phyloP scores from a whole-genome alignment of 2,329 filamentous ascomycete genomes.

The Aspergillus luchuensis region DNA sequence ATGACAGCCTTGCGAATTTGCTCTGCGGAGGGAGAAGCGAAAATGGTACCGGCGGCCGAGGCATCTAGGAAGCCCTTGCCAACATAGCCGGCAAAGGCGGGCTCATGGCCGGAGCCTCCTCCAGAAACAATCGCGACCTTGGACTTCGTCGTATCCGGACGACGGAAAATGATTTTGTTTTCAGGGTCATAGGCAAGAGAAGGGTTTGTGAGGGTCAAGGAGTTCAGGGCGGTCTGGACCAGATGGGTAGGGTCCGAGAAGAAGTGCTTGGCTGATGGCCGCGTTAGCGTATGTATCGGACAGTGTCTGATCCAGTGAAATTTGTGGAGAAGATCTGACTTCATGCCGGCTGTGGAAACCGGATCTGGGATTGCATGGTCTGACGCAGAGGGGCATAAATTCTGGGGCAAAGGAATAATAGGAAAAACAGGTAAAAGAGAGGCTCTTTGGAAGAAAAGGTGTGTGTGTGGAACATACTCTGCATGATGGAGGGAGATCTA shows the following conservation, averaged over 20 bases:
- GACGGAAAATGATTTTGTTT: slow-evolving; percentile 82
- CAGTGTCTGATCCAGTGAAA: slow-evolving; percentile 4
- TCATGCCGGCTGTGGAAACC: slow-evolving; percentile 12
- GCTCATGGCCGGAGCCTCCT: slow-evolving; percentile 88
- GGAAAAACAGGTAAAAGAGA: not conserved
- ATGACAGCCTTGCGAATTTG: slow-evolving; percentile 78
- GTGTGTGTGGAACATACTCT: slow-evolving; percentile 33
- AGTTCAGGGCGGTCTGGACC: slow-evolving; percentile 73
- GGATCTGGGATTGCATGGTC: not conserved
- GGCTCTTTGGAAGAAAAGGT: not conserved
- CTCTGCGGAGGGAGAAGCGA: slow-evolving; percentile 77
- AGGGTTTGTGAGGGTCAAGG: slow-evolving; percentile 81
- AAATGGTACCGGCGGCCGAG: slow-evolving; percentile 83
- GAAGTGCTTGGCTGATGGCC: slow-evolving; percentile 70
- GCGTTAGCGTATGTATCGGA: slow-evolving; percentile 21
- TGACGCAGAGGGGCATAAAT: not conserved
- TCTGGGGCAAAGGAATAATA: not conserved
- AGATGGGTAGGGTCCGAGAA: slow-evolving; percentile 80
- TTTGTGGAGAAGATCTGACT: slow-evolving; percentile 17
- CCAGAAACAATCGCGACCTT: slow-evolving; percentile 84
- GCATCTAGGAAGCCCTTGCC: slow-evolving; percentile 78
- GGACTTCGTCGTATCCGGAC: slow-evolving; percentile 55
- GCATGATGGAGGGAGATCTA: slow-evolving; percentile 30
- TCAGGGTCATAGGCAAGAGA: slow-evolving; percentile 73
- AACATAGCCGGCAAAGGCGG: slow-evolving; percentile 82